These are phyloP conservation scores for Candida pseudofarinosa DNA, from an alignment of 805 yeast genomes.

Conservation along the genomic window DNA sequence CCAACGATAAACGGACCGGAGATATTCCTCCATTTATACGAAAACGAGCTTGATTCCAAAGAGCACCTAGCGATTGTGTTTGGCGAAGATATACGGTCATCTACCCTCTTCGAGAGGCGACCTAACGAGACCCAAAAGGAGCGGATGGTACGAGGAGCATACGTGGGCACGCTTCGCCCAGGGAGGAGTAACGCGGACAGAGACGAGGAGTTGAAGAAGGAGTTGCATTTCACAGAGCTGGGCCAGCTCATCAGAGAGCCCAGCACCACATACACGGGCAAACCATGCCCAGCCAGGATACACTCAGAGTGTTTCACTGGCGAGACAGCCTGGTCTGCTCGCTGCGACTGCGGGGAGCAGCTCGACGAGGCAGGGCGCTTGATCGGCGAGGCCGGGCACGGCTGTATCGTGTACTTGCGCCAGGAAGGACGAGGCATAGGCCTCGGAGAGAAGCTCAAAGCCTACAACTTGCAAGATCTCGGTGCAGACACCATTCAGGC, in stretches of 20 bases:
- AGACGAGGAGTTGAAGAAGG: slow-evolving; percentile 34
- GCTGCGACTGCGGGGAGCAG: slow-evolving; percentile 99
- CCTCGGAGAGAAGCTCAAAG: slow-evolving; percentile 94
- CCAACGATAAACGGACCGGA: slow-evolving; percentile 96
- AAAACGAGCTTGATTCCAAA: slow-evolving; percentile 80
- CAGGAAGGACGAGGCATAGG: slow-evolving; percentile 99
- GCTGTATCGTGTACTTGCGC: slow-evolving; percentile 91
- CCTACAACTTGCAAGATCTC: slow-evolving; percentile 92
- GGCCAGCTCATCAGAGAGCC: slow-evolving; percentile 31
- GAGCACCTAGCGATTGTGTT: slow-evolving; percentile 97
- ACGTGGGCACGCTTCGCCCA: slow-evolving; percentile 83
- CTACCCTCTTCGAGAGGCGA: slow-evolving; percentile 58
- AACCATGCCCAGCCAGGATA: slow-evolving; percentile 72
- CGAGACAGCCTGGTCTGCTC: slow-evolving; percentile 98
- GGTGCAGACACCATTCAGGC: slow-evolving; percentile 99
- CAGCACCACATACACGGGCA: slow-evolving; percentile 24
- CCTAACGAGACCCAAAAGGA: slow-evolving; percentile 80
- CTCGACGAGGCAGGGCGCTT: slow-evolving; percentile 95
- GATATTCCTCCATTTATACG: slow-evolving; percentile 84
- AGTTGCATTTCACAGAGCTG: slow-evolving; percentile 26
- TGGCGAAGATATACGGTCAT: slow-evolving; percentile 85
- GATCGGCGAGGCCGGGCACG: slow-evolving; percentile 84
- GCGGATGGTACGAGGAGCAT: slow-evolving; percentile 98
- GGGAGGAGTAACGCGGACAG: slow-evolving; percentile 71
- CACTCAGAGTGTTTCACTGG: slow-evolving; percentile 99